Conservation (phyloP, 768 basidiomycete species). For the Mycena crocata region DNA sequence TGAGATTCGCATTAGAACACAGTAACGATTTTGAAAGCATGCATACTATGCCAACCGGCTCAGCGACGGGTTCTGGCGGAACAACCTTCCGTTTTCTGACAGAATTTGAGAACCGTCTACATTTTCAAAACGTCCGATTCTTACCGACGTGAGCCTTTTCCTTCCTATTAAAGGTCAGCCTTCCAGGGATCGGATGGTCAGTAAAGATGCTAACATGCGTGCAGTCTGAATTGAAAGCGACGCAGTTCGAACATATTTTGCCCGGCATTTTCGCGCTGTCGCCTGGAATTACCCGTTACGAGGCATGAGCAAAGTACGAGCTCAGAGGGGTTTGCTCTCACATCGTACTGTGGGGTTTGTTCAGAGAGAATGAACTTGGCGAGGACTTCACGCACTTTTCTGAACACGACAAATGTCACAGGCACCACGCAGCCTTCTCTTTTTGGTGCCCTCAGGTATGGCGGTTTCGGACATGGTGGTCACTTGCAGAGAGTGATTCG, state of each 20-base stretch:
- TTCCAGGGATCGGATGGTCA: not conserved
- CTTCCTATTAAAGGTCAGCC: conserved; percentile 2
- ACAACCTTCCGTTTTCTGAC: conserved; percentile 14
- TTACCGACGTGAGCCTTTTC: conserved; percentile 19
- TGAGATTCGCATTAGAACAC: not conserved
- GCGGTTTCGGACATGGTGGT: not conserved
- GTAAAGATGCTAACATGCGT: conserved; percentile 15
- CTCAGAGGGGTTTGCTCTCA: not conserved
- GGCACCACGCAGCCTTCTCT: conserved; percentile 14
- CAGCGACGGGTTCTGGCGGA: not conserved
- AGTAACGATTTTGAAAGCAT: not conserved
- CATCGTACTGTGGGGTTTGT: conserved; percentile 15
- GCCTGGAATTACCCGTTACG: conserved; percentile 4
- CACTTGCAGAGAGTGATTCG: too few relatives aligned
- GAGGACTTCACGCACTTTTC: conserved; percentile 9
- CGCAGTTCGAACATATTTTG: conserved; percentile 18
- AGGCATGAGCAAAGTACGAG: not conserved
- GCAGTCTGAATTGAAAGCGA: conserved; percentile 27
- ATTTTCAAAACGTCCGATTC: not conserved
- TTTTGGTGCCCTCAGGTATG: conserved; percentile 8
- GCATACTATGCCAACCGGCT: not conserved
- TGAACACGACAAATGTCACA: conserved; percentile 23
- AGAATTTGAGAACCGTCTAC: too few relatives aligned
- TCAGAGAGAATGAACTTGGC: not conserved
- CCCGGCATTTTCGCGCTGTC: conserved; percentile 24